These are phyloP conservation scores for Verbascum thapsus DNA, from an alignment of 257 asterid genomes.

Conservation along the genomic window DNA sequence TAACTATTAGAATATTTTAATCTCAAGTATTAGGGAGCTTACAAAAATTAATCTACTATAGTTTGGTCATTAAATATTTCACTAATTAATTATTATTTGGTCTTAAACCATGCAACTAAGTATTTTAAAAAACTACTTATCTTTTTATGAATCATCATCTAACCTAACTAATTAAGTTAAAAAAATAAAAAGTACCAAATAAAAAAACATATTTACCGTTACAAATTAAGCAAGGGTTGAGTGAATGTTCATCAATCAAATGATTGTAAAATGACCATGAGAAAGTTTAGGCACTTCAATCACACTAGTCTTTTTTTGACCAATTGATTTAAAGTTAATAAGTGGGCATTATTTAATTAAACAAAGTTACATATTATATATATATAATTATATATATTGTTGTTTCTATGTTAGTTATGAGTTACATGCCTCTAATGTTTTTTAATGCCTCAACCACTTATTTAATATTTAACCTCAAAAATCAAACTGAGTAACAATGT, in stretches of 20 bases:
- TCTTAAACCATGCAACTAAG: no score
- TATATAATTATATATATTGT: no score
- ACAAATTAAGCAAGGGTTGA: background rate
- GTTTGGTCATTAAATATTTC: background rate
- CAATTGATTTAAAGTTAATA: no score
- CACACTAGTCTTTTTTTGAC: no score
- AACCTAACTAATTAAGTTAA: background rate
- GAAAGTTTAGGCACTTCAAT: conserved; percentile 10
- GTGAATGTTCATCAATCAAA: conserved; percentile 17
- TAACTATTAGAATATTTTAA: background rate
- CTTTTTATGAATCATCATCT: no score
- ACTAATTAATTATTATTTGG: background rate
- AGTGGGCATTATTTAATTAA: no score
- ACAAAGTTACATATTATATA: no score
- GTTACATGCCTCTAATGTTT: background rate
- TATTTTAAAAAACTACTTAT: no score
- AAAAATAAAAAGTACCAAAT: background rate
- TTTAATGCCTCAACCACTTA: background rate
- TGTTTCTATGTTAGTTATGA: no score
- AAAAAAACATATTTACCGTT: background rate
- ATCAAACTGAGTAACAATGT: no score
- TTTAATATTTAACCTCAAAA: background rate
- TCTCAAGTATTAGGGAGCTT: background rate
- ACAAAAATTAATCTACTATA: background rate
- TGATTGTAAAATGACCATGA: no score